These are phyloP conservation scores for Protomyces macrosporus DNA, from an alignment of 1,139 yeast genomes.

Conservation along the genomic window DNA sequence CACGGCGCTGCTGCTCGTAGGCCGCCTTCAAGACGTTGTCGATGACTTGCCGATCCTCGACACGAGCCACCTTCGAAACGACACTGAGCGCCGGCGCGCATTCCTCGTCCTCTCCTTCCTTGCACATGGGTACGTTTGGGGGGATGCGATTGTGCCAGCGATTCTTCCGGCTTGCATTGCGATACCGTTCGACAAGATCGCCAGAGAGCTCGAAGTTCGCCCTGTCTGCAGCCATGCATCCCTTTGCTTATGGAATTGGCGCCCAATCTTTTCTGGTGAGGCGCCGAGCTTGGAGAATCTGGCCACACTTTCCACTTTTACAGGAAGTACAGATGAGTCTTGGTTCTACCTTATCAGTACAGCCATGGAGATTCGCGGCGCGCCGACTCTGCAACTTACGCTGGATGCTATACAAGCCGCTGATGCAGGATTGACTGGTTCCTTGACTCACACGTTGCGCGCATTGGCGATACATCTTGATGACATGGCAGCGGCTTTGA, in stretches of 20 bases:
- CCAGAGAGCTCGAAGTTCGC: slow-evolving; percentile 64
- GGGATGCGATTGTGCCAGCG: slow-evolving; percentile 54
- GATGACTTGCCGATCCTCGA: slow-evolving; percentile 41
- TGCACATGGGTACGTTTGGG: slow-evolving; percentile 88
- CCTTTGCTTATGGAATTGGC: slow-evolving; percentile 72
- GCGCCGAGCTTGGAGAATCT: slow-evolving; percentile 56
- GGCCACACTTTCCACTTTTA: slow-evolving; percentile 75
- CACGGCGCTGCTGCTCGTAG: slow-evolving; percentile 67
- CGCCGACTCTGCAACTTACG: slow-evolving; percentile 57
- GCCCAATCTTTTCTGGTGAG: slow-evolving; percentile 48
- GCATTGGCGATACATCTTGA: slow-evolving; percentile 71
- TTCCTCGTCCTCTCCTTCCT: slow-evolving; percentile 71
- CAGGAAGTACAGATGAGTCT: slow-evolving; percentile 85
- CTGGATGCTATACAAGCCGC: slow-evolving; percentile 53
- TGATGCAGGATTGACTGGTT: slow-evolving; percentile 42
- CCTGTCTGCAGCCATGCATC: slow-evolving; percentile 87
- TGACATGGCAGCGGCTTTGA: slow-evolving; percentile 63
- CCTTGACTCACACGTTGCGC: slow-evolving; percentile 50
- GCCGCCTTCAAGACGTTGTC: slow-evolving; percentile 53
- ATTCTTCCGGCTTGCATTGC: slow-evolving; percentile 64
- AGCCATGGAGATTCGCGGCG: slow-evolving; percentile 77
- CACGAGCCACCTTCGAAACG: slow-evolving; percentile 33
- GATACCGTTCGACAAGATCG: slow-evolving; percentile 49
- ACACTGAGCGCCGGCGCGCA: slow-evolving; percentile 65
- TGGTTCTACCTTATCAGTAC: slow-evolving; percentile 92